Conservation (phyloP, 345 rosid genomes). For the Passiflora organensis region DNA sequence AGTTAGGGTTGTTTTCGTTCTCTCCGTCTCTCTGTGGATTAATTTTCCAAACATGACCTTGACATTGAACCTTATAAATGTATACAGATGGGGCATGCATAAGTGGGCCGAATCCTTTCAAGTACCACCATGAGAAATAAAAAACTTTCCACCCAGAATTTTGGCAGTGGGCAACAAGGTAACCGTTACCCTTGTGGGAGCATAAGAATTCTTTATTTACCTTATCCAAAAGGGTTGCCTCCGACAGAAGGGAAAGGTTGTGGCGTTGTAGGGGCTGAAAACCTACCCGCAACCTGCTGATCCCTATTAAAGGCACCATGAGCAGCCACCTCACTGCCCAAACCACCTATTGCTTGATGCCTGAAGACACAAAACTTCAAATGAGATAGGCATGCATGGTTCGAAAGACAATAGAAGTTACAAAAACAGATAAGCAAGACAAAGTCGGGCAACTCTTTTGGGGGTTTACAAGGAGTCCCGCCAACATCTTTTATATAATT, state of each 20-base stretch:
- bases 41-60: conserved; percentile 8
- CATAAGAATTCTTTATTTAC: conserved; percentile 1
- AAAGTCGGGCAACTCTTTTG: too few relatives aligned
- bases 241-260: conserved; percentile 48
- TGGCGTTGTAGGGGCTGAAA: conserved; percentile 31
- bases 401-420: too few relatives aligned
- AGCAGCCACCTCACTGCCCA: conserved; percentile 33
- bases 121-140: conserved; percentile 12
- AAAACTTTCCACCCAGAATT: conserved; percentile 29
- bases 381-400: neutral
- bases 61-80: conserved; percentile 14
- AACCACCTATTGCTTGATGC: conserved; percentile 33
- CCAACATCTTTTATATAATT: too few relatives aligned
- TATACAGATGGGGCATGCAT: conserved; percentile 4
- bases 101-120: conserved; percentile 15
- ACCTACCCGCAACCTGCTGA: conserved; percentile 40
- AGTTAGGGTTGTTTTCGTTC: neutral
- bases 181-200: conserved; percentile 24
- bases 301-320: conserved; percentile 38
- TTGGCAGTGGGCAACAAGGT: conserved; percentile 32
- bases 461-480: too few relatives aligned
- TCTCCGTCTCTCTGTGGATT: neutral
- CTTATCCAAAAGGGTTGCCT: conserved; percentile 64
- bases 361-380: conserved; percentile 17
- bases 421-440: too few relatives aligned